Evolutionary conservation across 208 protist genomes (phyloP), one percentile per base, ranked within the genome.

Genomic region (Angomonas ambiguus): DNA sequence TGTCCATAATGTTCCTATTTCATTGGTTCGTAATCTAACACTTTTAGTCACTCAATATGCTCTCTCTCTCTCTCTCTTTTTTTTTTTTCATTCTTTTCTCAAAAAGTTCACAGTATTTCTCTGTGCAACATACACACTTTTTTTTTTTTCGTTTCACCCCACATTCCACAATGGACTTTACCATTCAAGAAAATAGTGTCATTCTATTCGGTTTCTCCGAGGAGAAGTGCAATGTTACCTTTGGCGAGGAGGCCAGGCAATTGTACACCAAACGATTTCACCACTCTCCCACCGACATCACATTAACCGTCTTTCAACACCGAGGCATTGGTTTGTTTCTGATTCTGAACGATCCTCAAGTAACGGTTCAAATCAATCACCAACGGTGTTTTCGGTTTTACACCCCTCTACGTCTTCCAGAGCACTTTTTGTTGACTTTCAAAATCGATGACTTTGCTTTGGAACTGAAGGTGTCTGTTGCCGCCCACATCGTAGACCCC

Each of bases 111-210:
- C n/a, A n/a, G n/a, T n/a, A 8, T 45, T 45, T 45, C 16, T 45
- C 8, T 45, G 38, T 45, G 38, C 11, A 45, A 45, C 8, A 45
- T n/a, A n/a, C n/a, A n/a, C n/a, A n/a, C n/a, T n/a, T n/a, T n/a
- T n/a, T n/a, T n/a, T n/a, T n/a, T n/a, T n/a, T n/a, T n/a, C n/a
- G n/a, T n/a, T n/a, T n/a, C n/a, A n/a, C n/a, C n/a, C n/a, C n/a
- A n/a, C n/a, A n/a, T n/a, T n/a, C n/a, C n/a, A n/a, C n/a, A n/a
- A n/a, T n/a, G n/a, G n/a, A 59, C 11, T 32, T 35, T 11, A 31
- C 6, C 30, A 59, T 59, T n/a, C 30, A 59, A 33, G 28, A 59
- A 59, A 59, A 59, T 16, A 59, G 53, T 59, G 53, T 59, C 4
- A 13, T 35, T 8, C 13, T 59, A 5, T 31, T 59, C 34, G 28